A percentile compares a stretch with the other conserved stretches of the same genome.
Conservation (phyloP, 169 alveolate species). For the Theileria parva region DNA sequence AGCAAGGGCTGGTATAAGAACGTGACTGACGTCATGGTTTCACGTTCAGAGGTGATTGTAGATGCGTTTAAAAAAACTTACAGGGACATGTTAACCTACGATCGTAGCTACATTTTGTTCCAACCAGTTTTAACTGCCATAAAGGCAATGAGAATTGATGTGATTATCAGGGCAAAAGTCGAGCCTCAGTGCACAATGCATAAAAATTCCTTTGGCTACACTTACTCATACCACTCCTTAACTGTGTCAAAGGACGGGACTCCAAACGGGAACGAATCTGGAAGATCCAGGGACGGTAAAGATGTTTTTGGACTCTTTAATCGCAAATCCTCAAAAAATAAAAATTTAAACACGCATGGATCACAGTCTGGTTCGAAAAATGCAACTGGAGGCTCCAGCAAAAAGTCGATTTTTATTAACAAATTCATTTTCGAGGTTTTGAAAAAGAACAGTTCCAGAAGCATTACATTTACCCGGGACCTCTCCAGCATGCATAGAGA, state of each 20-base stretch:
- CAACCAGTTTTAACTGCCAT: conserved; percentile 59
- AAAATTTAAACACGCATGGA: too few species aligned
- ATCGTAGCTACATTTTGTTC: conserved; percentile 37
- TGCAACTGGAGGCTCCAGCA: background rate
- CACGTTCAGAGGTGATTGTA: conserved; percentile 37
- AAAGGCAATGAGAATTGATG: conserved; percentile 61
- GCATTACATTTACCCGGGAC: conserved; percentile 57
- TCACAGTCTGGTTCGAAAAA: background rate
- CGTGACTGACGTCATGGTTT: conserved; percentile 33
- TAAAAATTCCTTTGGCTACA: conserved; percentile 47
- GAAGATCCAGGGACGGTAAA: background rate
- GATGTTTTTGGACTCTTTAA: conserved; percentile 9
- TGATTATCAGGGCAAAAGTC: conserved; percentile 43
- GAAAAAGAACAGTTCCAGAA: conserved; percentile 33
- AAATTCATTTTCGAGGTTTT: conserved; percentile 57
- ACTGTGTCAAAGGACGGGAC: background rate
- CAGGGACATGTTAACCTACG: conserved; percentile 46
- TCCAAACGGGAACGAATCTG: background rate
- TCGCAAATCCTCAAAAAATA: conserved; percentile 9
- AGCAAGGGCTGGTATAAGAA: conserved; percentile 53
- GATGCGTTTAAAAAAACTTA: conserved; percentile 37
- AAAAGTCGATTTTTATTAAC: conserved; percentile 36
- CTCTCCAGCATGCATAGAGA: conserved; percentile 55
- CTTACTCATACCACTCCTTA: conserved; percentile 41
- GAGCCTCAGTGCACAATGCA: conserved; percentile 9